Conservation (phyloP, 2,329 filamentous ascomycete genomes). For the Phoma sp. region DNA sequence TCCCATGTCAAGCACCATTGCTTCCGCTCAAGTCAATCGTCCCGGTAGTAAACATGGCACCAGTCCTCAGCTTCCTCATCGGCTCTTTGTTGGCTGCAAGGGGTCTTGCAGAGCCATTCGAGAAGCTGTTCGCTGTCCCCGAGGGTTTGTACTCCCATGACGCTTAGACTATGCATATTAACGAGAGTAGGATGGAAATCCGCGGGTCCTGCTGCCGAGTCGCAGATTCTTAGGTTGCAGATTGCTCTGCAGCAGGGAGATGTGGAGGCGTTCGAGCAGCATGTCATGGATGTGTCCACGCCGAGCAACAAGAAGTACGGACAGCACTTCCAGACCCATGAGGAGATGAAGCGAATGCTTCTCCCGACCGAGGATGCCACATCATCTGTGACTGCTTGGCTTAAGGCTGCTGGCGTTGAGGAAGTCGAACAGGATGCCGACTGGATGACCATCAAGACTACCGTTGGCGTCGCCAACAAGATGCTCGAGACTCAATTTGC, state of each 20-base stretch:
- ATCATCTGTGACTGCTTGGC: slow-evolving; percentile 51
- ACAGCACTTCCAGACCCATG: slow-evolving; percentile 52
- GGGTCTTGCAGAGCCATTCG: slow-evolving; percentile 33
- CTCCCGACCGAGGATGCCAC: slow-evolving; percentile 48
- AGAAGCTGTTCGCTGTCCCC: slow-evolving; percentile 31
- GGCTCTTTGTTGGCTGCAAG: slow-evolving; percentile 31
- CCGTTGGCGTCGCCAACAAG: slow-evolving; percentile 46
- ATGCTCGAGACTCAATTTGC: slow-evolving; percentile 59
- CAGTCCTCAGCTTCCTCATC: slow-evolving; percentile 30
- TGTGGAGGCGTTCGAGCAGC: slow-evolving; percentile 47
- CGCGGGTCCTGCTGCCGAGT: slow-evolving; percentile 23
- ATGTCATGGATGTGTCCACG: slow-evolving; percentile 52
- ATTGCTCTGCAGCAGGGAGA: slow-evolving; percentile 40
- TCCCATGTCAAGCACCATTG: slow-evolving; percentile 2
- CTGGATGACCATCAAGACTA: slow-evolving; percentile 46
- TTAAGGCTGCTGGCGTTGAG: slow-evolving; percentile 50
- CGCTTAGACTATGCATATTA: background rate
- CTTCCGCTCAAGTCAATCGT: slow-evolving; percentile 21
- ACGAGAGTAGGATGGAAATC: slow-evolving; percentile 31
- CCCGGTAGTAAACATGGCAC: slow-evolving; percentile 27
- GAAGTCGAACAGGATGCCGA: slow-evolving; percentile 48
- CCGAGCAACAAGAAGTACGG: slow-evolving; percentile 57
- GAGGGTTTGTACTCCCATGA: slow-evolving; percentile 21
- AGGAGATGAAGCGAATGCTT: slow-evolving; percentile 53
- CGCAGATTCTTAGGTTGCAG: slow-evolving; percentile 34